Evolutionary conservation across 2,329 filamentous ascomycete species (phyloP).

Genomic region (Alternaria tenuissima): DNA sequence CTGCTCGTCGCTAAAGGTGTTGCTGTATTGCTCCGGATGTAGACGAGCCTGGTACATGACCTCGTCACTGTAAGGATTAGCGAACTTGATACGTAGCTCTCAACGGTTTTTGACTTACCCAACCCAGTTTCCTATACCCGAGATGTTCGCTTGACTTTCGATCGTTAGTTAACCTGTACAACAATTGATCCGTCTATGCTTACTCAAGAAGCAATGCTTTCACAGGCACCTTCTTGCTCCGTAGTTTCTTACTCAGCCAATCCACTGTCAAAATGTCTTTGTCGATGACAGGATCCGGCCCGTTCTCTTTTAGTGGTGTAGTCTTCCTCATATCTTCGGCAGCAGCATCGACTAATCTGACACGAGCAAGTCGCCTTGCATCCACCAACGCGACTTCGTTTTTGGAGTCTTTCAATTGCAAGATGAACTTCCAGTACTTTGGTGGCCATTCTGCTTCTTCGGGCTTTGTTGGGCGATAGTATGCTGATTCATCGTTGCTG

Average conservation of each 20-base stretch:
- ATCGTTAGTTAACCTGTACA: background rate
- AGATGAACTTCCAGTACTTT: slow-evolving; percentile 84
- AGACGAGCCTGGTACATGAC: slow-evolving; percentile 87
- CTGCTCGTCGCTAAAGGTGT: slow-evolving; percentile 77
- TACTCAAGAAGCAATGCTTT: slow-evolving; percentile 84
- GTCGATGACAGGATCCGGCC: slow-evolving; percentile 90
- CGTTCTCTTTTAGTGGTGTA: slow-evolving; percentile 86
- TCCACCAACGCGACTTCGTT: slow-evolving; percentile 83
- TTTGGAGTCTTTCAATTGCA: slow-evolving; percentile 70
- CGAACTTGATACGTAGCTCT: background rate
- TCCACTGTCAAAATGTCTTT: slow-evolving; percentile 76
- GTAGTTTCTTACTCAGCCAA: slow-evolving; percentile 77
- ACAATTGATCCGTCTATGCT: background rate
- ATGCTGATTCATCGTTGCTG: slow-evolving; percentile 76
- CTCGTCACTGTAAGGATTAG: slow-evolving; percentile 68
- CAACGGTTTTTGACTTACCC: slow-evolving; percentile 58
- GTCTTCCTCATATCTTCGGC: slow-evolving; percentile 77
- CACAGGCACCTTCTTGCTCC: slow-evolving; percentile 80
- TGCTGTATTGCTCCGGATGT: slow-evolving; percentile 92
- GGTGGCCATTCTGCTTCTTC: slow-evolving; percentile 81
- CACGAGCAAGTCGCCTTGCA: slow-evolving; percentile 76
- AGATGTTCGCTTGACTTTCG: slow-evolving; percentile 68
- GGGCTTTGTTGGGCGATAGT: slow-evolving; percentile 73
- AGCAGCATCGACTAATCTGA: slow-evolving; percentile 82
- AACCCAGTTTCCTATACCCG: slow-evolving; percentile 97